Percentiles rank a stretch among this genome's conserved stretches.
These are phyloP conservation scores for Vigna mungo DNA, from an alignment of 306 rosid genomes.

Conservation along the genomic window DNA sequence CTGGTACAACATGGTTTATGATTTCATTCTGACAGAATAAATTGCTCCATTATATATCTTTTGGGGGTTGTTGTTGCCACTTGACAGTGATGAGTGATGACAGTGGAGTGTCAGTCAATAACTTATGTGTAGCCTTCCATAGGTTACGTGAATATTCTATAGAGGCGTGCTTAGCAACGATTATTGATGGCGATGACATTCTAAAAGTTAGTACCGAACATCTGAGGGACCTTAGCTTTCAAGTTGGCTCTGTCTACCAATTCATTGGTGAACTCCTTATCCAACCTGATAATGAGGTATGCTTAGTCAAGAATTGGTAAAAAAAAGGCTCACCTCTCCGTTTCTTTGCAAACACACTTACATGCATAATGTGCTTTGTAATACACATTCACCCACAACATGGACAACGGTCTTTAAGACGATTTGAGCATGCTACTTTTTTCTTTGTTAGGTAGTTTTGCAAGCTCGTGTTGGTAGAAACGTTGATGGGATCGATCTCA, in stretches of 20 bases:
- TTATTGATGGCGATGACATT: conserved; percentile 62
- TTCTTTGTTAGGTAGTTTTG: conserved; percentile 67
- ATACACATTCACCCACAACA: conserved; percentile 8
- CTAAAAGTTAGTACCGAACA: conserved; percentile 64
- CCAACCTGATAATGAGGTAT: conserved; percentile 72
- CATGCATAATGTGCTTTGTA: conserved; percentile 19
- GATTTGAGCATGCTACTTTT: conserved; percentile 26
- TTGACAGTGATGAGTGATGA: neutral
- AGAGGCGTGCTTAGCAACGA: conserved; percentile 68
- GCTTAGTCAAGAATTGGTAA: conserved; percentile 1
- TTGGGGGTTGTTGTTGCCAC: conserved; percentile 7
- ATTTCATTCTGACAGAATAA: conserved; percentile 23
- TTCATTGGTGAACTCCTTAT: conserved; percentile 83
- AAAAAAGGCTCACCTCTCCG: neutral
- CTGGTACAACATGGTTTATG: conserved; percentile 21
- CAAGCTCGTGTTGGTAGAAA: conserved; percentile 85
- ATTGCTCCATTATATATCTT: conserved; percentile 1
- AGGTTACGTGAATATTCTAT: conserved; percentile 69
- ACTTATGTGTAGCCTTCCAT: conserved; percentile 28
- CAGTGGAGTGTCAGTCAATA: conserved; percentile 28
- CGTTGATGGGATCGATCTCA: conserved; percentile 90
- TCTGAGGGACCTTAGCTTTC: conserved; percentile 67
- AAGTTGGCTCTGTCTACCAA: conserved; percentile 76
- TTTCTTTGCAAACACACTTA: conserved; percentile 10
- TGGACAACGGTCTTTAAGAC: neutral